phyloP scores from a whole-genome alignment of 176 grass and related monocot genomes.

The Bothriochloa decipiens region DNA sequence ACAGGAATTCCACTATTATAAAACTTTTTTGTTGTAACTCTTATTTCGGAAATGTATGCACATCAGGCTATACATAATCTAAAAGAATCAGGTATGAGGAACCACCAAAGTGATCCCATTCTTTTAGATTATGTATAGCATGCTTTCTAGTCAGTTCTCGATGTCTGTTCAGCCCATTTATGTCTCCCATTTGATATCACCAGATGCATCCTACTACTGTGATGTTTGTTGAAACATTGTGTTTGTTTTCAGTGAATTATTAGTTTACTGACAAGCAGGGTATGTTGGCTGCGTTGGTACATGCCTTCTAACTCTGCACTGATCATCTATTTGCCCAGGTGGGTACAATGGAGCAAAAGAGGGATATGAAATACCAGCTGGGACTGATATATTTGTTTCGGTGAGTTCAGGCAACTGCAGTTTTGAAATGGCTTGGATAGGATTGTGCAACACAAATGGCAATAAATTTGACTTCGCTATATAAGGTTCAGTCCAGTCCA shows the following conservation, averaged over 20 bases:
- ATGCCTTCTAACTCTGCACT: background rate
- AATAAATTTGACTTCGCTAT: background rate
- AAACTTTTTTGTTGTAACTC: background rate
- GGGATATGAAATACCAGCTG: conserved; percentile 87
- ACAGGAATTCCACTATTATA: background rate
- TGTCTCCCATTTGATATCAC: background rate
- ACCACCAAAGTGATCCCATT: background rate
- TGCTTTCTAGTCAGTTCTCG: background rate
- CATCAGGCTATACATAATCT: too few species aligned
- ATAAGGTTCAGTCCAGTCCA: background rate
- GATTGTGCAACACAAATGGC: background rate
- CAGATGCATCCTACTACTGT: conserved; percentile 4
- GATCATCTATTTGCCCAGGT: conserved; percentile 46
- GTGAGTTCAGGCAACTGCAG: conserved; percentile 49
- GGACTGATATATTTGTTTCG: conserved; percentile 96
- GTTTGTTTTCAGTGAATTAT: background rate
- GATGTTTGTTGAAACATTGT: background rate
- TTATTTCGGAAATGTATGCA: background rate
- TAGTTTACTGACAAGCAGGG: background rate
- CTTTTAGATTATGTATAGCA: background rate
- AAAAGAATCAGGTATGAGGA: too few species aligned
- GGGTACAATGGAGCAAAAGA: conserved; percentile 84
- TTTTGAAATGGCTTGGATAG: background rate
- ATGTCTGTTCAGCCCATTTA: background rate
- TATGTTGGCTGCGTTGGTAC: background rate